A percentile compares a stretch with the other conserved stretches of the same genome.
Evolutionary conservation across 1,284 basidiomycete species (phyloP).

Genomic region (Gomphus bonarii): DNA sequence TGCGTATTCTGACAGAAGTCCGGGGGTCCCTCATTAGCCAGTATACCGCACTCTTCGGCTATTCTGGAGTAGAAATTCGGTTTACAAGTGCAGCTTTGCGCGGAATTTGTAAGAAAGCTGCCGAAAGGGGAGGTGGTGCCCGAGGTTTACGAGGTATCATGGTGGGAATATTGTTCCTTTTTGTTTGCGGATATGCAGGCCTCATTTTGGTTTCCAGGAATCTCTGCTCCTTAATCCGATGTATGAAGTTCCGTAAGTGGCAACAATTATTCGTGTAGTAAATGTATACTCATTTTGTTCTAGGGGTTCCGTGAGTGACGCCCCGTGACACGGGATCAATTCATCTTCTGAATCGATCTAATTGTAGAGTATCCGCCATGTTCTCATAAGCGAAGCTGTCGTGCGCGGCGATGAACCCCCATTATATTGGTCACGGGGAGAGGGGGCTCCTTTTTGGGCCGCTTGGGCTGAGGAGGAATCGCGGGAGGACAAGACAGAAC

Average conservation of each 20-base stretch:
- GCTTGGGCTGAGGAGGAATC: slow-evolving; percentile 46
- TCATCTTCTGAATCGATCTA: slow-evolving; percentile 1
- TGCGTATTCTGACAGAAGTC: slow-evolving; percentile 87
- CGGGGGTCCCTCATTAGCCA: slow-evolving; percentile 86
- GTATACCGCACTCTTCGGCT: slow-evolving; percentile 74
- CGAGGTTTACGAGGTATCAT: slow-evolving; percentile 82
- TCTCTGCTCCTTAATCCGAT: slow-evolving; percentile 72
- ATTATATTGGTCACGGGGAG: slow-evolving; percentile 51
- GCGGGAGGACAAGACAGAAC: slow-evolving; percentile 5
- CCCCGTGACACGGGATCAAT: too few relatives aligned
- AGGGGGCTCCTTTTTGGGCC: slow-evolving; percentile 41
- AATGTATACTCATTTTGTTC: neutral
- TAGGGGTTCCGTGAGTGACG: slow-evolving; percentile 38
- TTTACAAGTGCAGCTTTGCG: slow-evolving; percentile 68
- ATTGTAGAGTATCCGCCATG: slow-evolving; percentile 44
- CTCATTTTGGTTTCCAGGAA: slow-evolving; percentile 41
- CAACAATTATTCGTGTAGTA: neutral
- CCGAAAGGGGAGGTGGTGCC: slow-evolving; percentile 79
- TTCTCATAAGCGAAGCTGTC: slow-evolving; percentile 47
- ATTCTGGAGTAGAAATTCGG: slow-evolving; percentile 71
- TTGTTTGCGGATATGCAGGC: slow-evolving; percentile 7
- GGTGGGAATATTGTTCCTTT: slow-evolving; percentile 33
- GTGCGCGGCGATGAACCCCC: slow-evolving; percentile 40
- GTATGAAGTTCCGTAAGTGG: slow-evolving; percentile 86
- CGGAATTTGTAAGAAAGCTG: slow-evolving; percentile 71